Evolutionary conservation across 1,139 yeast species (phyloP).

Genomic region (Saccharomyces hybrid): DNA sequence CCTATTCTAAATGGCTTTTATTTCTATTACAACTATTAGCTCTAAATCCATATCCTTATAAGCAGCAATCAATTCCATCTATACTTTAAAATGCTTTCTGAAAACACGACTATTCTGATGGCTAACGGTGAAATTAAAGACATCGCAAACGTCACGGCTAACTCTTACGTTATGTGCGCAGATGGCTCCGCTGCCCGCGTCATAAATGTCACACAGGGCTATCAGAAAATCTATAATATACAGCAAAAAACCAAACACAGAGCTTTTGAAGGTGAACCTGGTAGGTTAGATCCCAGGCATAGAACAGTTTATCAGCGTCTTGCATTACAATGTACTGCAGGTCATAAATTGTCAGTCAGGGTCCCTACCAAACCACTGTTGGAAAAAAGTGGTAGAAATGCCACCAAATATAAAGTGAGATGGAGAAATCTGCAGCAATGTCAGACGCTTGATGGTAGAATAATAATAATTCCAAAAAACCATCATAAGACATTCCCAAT

Average conservation of each 20-base stretch:
- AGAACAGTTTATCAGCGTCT: constrained; percentile 20
- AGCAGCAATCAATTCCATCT: background rate
- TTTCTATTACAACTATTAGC: background rate
- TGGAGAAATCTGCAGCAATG: constrained; percentile 17
- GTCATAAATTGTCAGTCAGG: constrained; percentile 31
- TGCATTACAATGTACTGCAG: constrained; percentile 32
- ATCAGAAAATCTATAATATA: constrained; percentile 35
- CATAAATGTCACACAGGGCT: constrained; percentile 35
- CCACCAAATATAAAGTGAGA: constrained; percentile 10
- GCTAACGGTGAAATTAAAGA: constrained; percentile 33
- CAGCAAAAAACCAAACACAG: constrained; percentile 27
- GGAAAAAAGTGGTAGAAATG: constrained; percentile 17
- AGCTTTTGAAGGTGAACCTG: constrained; percentile 17
- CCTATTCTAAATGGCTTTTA: background rate
- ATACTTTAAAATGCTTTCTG: constrained; percentile 18
- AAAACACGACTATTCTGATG: constrained; percentile 36
- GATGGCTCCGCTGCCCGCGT: constrained; percentile 37
- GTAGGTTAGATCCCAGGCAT: constrained; percentile 14
- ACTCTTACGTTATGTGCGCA: constrained; percentile 37
- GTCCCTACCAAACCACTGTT: constrained; percentile 22
- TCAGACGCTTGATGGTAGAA: constrained; percentile 17
- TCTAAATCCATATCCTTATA: background rate
- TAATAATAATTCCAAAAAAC: constrained; percentile 18
- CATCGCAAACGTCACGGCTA: constrained; percentile 32
- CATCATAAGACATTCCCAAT: constrained; percentile 21